A percentile compares a stretch with the other conserved stretches of the same genome.
phyloP scores from a whole-genome alignment of 2,329 filamentous ascomycete species.

The Phaeophleospora eucalypticola region DNA sequence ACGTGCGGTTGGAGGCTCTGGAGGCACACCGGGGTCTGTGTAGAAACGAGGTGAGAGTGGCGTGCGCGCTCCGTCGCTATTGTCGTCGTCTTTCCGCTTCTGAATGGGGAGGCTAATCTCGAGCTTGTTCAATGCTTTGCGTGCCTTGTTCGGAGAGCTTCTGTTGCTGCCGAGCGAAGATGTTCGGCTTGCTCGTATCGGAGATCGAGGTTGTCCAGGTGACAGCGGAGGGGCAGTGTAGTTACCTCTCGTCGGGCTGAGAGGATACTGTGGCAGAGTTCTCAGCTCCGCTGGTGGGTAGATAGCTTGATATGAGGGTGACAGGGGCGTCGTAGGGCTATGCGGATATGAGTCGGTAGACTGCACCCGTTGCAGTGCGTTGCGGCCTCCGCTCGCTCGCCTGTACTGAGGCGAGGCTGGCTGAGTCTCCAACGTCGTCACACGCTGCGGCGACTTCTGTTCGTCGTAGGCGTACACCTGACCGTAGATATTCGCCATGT shows the following conservation, averaged over 20 bases:
- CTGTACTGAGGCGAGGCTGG: conserved; percentile 4
- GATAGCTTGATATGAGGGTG: conserved; percentile 41
- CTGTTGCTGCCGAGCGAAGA: conserved; percentile 36
- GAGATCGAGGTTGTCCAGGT: conserved; percentile 4
- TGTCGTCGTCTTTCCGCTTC: conserved; percentile 28
- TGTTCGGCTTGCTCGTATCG: conserved; percentile 23
- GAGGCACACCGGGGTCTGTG: conserved; percentile 50
- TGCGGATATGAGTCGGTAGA: conserved; percentile 31
- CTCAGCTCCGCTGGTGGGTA: conserved; percentile 37
- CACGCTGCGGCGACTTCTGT: conserved; percentile 14
- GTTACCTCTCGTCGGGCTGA: conserved; percentile 19
- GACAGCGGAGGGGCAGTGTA: conserved; percentile 21
- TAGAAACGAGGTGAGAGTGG: conserved; percentile 56
- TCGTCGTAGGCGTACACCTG: conserved; percentile 86
- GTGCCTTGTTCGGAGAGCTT: conserved; percentile 22
- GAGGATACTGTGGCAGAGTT: conserved; percentile 11
- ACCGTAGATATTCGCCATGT: conserved; percentile 86
- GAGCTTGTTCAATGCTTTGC: conserved; percentile 48
- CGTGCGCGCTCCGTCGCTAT: conserved; percentile 47
- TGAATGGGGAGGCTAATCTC: conserved; percentile 56
- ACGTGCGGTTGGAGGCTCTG: conserved; percentile 43
- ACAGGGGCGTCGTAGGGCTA: conserved; percentile 34
- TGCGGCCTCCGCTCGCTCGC: not conserved
- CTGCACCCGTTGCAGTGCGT: conserved; percentile 9
- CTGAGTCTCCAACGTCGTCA: not conserved